These are phyloP conservation scores for Tetratostichococcus sp. DNA, from an alignment of 139 green algal genomes.

Conservation along the genomic window DNA sequence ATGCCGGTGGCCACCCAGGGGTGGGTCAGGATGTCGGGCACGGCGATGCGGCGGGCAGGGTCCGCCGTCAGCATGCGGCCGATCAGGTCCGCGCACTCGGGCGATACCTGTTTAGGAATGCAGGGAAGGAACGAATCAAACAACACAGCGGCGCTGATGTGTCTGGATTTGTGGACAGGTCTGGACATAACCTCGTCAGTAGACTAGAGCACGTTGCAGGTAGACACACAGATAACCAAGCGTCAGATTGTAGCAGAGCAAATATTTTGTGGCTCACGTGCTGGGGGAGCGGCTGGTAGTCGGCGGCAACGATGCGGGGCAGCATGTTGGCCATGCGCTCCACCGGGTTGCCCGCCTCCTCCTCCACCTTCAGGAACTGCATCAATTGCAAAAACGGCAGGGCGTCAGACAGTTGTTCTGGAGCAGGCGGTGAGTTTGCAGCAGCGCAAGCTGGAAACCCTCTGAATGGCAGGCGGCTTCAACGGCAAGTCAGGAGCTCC, in stretches of 20 bases:
- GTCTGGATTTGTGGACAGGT: too few relatives aligned
- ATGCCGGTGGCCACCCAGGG: slow-evolving; percentile 35
- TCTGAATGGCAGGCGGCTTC: too few relatives aligned
- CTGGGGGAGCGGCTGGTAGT: slow-evolving; percentile 1
- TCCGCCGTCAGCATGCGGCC: slow-evolving; percentile 59
- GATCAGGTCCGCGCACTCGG: slow-evolving; percentile 42
- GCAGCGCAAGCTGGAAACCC: not conserved
- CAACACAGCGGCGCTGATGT: too few relatives aligned
- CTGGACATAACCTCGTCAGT: too few relatives aligned
- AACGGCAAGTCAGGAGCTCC: too few relatives aligned
- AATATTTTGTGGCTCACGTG: slow-evolving; percentile 47
- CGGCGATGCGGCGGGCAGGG: slow-evolving; percentile 32
- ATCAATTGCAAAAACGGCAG: not conserved
- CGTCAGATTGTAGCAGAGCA: too few relatives aligned
- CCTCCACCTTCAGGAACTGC: slow-evolving; percentile 9
- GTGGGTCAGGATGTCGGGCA: slow-evolving; percentile 37
- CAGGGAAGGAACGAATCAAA: not conserved
- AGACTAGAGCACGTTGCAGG: too few relatives aligned
- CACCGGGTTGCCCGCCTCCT: not conserved
- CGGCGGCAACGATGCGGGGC: slow-evolving; percentile 11
- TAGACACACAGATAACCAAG: too few relatives aligned
- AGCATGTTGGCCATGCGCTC: slow-evolving; percentile 14
- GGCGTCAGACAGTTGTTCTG: not conserved
- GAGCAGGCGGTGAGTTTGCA: too few relatives aligned
- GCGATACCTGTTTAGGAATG: not conserved